Conservation (phyloP, 768 basidiomycete genomes). For the Podaxis carcinomalis region DNA sequence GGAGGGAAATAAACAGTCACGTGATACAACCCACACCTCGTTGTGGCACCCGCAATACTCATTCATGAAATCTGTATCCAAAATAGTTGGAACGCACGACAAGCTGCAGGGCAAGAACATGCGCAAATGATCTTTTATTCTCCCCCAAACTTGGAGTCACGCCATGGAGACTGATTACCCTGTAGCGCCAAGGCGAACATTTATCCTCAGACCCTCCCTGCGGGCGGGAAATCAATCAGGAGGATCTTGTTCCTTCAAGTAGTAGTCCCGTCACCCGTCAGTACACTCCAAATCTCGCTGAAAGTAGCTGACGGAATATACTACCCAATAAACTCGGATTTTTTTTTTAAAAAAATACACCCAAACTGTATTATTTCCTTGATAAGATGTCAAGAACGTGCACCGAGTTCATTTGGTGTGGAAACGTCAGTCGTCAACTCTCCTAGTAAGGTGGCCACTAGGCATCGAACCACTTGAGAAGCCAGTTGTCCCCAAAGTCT, state of each 20-base stretch:
- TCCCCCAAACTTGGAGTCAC: background rate
- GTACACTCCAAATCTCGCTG: constrained; percentile 56
- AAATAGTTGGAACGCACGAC: too few species aligned
- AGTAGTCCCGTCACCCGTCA: constrained; percentile 55
- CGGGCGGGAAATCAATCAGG: constrained; percentile 72
- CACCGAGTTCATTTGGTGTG: constrained; percentile 40
- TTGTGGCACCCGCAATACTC: too few species aligned
- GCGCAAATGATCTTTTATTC: background rate
- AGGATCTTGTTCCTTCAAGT: constrained; percentile 55
- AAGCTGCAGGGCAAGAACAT: background rate
- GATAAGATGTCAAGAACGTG: constrained; percentile 22
- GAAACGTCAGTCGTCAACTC: background rate
- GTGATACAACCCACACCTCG: too few species aligned
- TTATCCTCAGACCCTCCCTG: constrained; percentile 34
- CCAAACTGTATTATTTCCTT: background rate
- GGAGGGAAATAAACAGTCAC: too few species aligned
- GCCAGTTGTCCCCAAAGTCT: background rate
- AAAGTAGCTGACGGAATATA: constrained; percentile 60
- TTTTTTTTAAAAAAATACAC: too few species aligned
- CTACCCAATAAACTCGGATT: too few species aligned
- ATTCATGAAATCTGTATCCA: too few species aligned
- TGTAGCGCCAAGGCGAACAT: constrained; percentile 30
- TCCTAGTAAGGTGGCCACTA: background rate
- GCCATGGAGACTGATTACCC: background rate
- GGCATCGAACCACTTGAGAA: background rate